phyloP scores from a whole-genome alignment of 2,329 filamentous ascomycete species.

The Microcyclospora tardicrescens region DNA sequence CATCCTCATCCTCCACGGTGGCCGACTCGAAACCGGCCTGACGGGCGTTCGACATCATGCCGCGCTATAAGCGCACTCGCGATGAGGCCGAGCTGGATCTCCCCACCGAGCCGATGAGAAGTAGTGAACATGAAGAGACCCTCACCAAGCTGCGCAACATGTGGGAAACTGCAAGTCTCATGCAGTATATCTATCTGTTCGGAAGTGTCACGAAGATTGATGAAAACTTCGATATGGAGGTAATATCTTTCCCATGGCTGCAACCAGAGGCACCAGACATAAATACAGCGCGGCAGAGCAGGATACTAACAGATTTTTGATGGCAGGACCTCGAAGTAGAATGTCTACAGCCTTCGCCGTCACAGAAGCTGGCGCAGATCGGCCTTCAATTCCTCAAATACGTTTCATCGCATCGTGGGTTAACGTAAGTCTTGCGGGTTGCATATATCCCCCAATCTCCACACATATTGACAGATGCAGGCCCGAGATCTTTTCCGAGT shows the following conservation, averaged over 20 bases:
- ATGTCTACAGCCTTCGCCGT: conserved; percentile 64
- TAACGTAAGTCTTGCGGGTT: conserved; percentile 54
- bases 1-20: not conserved
- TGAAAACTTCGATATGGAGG: conserved; percentile 79
- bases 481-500: conserved; percentile 81
- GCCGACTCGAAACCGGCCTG: not conserved
- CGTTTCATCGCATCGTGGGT: conserved; percentile 81
- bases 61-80: conserved; percentile 42
- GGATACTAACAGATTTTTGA: conserved; percentile 1
- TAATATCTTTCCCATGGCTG: conserved; percentile 28
- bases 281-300: not conserved
- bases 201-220: conserved; percentile 81
- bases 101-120: conserved; percentile 10
- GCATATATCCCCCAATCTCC: not conserved
- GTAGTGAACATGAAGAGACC: conserved; percentile 26
- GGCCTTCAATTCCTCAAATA: conserved; percentile 81
- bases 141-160: conserved; percentile 66
- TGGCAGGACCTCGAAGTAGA: conserved; percentile 73
- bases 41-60: conserved; percentile 26
- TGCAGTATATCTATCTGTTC: conserved; percentile 88
- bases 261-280: too few relatives aligned
- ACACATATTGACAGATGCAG: conserved; percentile 33
- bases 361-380: conserved; percentile 63
- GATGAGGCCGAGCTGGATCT: conserved; percentile 38
- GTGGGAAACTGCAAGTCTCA: conserved; percentile 92